These are phyloP conservation scores for Melanogaster broomeanus DNA, from an alignment of 768 basidiomycete species.

Conservation along the genomic window DNA sequence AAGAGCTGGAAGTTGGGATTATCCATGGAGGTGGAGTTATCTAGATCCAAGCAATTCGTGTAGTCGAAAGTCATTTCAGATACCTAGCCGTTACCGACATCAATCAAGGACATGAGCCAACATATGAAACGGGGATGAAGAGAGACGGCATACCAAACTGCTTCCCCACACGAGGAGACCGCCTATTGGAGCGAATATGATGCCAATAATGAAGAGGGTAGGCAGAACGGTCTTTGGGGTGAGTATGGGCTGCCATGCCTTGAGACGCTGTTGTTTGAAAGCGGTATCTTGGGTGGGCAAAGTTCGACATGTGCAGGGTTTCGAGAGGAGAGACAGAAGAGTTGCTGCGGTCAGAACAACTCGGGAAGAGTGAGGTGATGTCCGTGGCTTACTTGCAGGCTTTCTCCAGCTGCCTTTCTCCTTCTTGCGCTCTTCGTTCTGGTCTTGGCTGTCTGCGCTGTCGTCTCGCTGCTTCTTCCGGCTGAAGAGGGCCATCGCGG, in stretches of 20 bases:
- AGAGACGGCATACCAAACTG: constrained; percentile 49
- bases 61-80: constrained; percentile 96
- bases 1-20: constrained; percentile 49
- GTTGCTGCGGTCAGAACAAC: constrained; percentile 15
- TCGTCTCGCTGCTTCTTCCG: constrained; percentile 45
- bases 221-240: constrained; percentile 98
- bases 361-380: constrained; percentile 4
- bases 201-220: constrained; percentile 91
- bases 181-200: constrained; percentile 95
- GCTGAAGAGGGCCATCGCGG: constrained; percentile 62
- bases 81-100: constrained; percentile 49
- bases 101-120: neutral
- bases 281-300: constrained; percentile 71
- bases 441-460: constrained; percentile 39
- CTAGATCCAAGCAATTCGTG: constrained; percentile 79
- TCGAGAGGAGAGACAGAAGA: constrained; percentile 4
- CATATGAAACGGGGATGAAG: constrained; percentile 25
- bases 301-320: neutral
- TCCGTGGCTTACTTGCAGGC: constrained; percentile 70
- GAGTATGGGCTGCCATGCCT: constrained; percentile 99
- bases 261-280: constrained; percentile 98
- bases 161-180: constrained; percentile 93
- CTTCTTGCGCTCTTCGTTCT: constrained; percentile 59
- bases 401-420: constrained; percentile 82
- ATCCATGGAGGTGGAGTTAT: constrained; percentile 36